phyloP scores from a whole-genome alignment of 768 basidiomycete species.

The Leccinum pellstonianum region DNA sequence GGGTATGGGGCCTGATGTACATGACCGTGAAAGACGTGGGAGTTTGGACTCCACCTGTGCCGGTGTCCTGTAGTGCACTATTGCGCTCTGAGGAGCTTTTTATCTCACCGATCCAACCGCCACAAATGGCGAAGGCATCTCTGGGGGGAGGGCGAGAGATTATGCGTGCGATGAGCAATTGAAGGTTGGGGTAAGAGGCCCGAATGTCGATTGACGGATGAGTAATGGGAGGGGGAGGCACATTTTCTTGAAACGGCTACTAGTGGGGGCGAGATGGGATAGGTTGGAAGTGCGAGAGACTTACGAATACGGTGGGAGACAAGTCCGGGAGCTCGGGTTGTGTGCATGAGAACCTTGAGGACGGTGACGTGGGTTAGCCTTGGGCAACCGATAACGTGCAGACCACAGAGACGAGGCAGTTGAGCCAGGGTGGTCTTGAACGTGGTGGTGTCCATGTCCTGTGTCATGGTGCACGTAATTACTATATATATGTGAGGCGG shows the following conservation, averaged over 20 bases:
- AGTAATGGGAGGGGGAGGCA: conserved; percentile 36
- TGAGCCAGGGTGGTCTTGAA: conserved; percentile 47
- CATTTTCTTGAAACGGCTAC: conserved; percentile 16
- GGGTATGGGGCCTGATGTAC: conserved; percentile 7
- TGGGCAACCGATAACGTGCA: conserved; percentile 62
- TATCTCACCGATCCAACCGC: conserved; percentile 37
- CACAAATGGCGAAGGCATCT: conserved; percentile 30
- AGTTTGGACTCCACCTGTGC: not conserved
- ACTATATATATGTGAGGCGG: not conserved
- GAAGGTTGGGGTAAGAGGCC: conserved; percentile 24
- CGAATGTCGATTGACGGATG: conserved; percentile 56
- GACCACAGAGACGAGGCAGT: conserved; percentile 51
- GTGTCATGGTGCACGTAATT: conserved; percentile 38
- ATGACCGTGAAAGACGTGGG: conserved; percentile 6
- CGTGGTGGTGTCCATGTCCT: conserved; percentile 51
- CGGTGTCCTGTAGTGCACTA: conserved; percentile 3
- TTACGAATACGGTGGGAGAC: conserved; percentile 58
- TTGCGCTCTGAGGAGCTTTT: conserved; percentile 19
- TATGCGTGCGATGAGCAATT: conserved; percentile 18
- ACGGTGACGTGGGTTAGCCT: conserved; percentile 53
- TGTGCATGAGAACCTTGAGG: conserved; percentile 43
- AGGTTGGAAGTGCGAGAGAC: conserved; percentile 18
- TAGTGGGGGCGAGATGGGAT: not conserved
- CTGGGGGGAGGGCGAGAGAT: conserved; percentile 29
- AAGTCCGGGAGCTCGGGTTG: conserved; percentile 57